These are phyloP conservation scores for Samsoniella hepiali DNA, from an alignment of 2,329 filamentous ascomycete genomes.

Conservation along the genomic window DNA sequence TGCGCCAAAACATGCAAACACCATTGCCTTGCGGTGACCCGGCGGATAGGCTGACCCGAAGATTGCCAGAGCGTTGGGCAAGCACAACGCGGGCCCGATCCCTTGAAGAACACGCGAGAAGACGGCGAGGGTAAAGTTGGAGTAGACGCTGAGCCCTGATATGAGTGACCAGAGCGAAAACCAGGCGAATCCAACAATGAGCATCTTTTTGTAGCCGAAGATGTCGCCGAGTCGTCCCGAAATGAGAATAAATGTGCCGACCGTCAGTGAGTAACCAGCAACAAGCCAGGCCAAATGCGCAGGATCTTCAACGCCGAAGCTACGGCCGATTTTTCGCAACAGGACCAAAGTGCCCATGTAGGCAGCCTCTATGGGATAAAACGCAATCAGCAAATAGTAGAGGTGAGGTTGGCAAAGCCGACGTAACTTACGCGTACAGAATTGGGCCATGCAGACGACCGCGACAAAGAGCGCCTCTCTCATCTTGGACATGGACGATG, in stretches of 20 bases:
- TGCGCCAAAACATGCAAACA: conserved; percentile 51
- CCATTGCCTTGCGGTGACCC: conserved; percentile 56
- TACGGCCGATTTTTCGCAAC: conserved; percentile 44
- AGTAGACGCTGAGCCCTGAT: conserved; percentile 41
- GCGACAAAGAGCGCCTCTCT: conserved; percentile 39
- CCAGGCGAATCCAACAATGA: conserved; percentile 54
- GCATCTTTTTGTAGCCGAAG: conserved; percentile 54
- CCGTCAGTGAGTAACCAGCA: conserved; percentile 54
- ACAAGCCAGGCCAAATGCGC: conserved; percentile 54
- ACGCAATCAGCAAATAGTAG: not conserved
- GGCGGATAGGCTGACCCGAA: conserved; percentile 56
- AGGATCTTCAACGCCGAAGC: conserved; percentile 41
- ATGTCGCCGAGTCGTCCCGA: conserved; percentile 55
- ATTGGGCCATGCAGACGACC: conserved; percentile 44
- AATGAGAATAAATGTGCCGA: conserved; percentile 56
- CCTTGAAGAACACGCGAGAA: conserved; percentile 55
- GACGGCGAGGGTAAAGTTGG: conserved; percentile 44
- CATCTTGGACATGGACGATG: conserved; percentile 24
- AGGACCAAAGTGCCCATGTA: conserved; percentile 41
- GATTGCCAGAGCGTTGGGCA: conserved; percentile 64
- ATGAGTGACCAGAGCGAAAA: conserved; percentile 51
- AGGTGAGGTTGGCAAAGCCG: not conserved
- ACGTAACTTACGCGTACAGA: conserved; percentile 34
- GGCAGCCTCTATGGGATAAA: conserved; percentile 31
- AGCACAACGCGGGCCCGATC: conserved; percentile 58